Evolutionary conservation across 2,329 filamentous ascomycete genomes (phyloP).

Genomic region (Fusarium keratoplasticum): DNA sequence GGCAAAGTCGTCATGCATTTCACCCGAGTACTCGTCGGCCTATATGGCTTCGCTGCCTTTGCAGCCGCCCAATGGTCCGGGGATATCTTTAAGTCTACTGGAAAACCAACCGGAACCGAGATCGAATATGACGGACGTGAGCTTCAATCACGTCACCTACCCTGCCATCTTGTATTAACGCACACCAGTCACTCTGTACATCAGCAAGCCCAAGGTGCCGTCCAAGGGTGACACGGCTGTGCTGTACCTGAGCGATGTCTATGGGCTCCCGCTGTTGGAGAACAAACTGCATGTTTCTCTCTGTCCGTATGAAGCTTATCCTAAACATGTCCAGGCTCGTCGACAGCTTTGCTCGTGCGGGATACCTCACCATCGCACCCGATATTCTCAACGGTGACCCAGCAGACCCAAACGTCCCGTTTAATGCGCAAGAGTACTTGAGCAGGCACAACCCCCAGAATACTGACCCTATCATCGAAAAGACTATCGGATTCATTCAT

Average conservation of each 20-base stretch:
- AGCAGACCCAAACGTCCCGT: neutral
- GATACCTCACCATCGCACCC: conserved; percentile 19
- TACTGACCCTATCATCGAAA: conserved; percentile 26
- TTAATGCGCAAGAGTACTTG: conserved; percentile 18
- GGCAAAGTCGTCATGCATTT: neutral
- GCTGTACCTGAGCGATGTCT: conserved; percentile 30
- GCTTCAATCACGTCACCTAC: neutral
- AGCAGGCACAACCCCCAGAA: conserved; percentile 11
- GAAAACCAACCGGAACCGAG: neutral
- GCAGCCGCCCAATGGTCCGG: neutral
- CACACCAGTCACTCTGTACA: conserved; percentile 12
- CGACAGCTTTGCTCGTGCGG: conserved; percentile 24
- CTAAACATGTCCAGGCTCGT: neutral
- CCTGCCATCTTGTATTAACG: neutral
- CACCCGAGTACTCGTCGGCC: neutral
- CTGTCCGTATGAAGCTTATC: neutral
- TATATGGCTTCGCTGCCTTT: neutral
- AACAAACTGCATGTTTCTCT: conserved; percentile 6
- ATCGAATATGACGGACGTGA: conserved; percentile 13
- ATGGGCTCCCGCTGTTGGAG: conserved; percentile 11
- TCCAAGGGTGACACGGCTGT: conserved; percentile 12
- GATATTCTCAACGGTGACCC: conserved; percentile 22
- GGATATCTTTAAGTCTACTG: neutral
- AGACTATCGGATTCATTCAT: conserved; percentile 18
- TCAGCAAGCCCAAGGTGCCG: conserved; percentile 15